These are phyloP conservation scores for Sporodiniella umbellata DNA, from an alignment of 371 early-diverging fungal genomes.

Conservation along the genomic window DNA sequence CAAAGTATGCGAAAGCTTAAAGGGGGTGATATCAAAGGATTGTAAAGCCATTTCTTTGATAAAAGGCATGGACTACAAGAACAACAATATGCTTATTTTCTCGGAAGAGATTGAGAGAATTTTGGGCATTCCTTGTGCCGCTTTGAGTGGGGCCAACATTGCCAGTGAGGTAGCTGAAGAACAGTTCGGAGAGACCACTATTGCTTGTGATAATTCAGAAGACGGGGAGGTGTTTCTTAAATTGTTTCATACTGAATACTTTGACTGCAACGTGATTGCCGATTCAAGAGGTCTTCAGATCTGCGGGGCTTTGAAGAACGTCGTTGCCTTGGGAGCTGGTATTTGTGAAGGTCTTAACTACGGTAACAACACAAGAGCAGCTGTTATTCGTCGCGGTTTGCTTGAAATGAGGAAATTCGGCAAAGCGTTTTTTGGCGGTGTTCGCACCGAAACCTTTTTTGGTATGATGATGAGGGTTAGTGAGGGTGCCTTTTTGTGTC, in stretches of 20 bases:
- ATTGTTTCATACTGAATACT: conserved; percentile 59
- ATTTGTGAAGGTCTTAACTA: conserved; percentile 77
- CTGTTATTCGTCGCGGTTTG: conserved; percentile 94
- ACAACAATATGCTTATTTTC: conserved; percentile 73
- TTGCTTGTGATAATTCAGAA: conserved; percentile 62
- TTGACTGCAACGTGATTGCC: conserved; percentile 74
- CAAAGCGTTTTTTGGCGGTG: conserved; percentile 73
- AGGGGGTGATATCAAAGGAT: conserved; percentile 12
- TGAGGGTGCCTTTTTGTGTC: too few relatives aligned
- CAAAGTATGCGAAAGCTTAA: conserved; percentile 61
- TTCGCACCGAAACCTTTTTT: conserved; percentile 87
- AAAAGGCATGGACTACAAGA: conserved; percentile 84
- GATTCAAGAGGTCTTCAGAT: conserved; percentile 94
- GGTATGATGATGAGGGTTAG: conserved; percentile 66
- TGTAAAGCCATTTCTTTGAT: conserved; percentile 87
- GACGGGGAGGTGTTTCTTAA: conserved; percentile 79
- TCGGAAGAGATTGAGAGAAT: conserved; percentile 73
- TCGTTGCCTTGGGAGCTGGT: conserved; percentile 96
- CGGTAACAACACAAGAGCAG: conserved; percentile 96
- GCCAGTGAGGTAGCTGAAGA: conserved; percentile 92
- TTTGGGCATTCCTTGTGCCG: conserved; percentile 75
- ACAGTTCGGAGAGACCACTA: conserved; percentile 90
- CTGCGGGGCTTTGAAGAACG: conserved; percentile 98
- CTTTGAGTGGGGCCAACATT: conserved; percentile 95
- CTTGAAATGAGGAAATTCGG: conserved; percentile 95